These are phyloP conservation scores for Trichophaea hybrida DNA, from an alignment of 2,329 filamentous ascomycete genomes.

Conservation along the genomic window DNA sequence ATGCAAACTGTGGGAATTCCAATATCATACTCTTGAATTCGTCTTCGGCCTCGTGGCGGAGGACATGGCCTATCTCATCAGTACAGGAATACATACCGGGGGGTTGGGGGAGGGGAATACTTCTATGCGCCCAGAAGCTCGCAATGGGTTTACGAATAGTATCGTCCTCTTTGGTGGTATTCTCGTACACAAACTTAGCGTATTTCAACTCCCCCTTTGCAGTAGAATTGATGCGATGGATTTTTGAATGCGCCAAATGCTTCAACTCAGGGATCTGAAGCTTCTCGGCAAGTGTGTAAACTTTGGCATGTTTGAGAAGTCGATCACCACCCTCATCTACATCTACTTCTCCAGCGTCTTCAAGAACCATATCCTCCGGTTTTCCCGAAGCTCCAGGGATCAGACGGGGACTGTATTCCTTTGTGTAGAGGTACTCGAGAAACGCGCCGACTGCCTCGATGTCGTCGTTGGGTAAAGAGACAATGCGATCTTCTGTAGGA, in stretches of 20 bases:
- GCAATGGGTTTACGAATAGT: slow-evolving; percentile 69
- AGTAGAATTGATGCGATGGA: slow-evolving; percentile 77
- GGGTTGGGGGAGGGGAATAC: slow-evolving; percentile 17
- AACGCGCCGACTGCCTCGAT: slow-evolving; percentile 63
- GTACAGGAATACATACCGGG: too few species aligned
- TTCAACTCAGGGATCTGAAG: slow-evolving; percentile 55
- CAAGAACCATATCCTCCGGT: slow-evolving; percentile 48
- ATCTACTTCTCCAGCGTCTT: slow-evolving; percentile 43
- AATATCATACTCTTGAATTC: slow-evolving; percentile 77
- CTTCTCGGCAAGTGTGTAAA: slow-evolving; percentile 79
- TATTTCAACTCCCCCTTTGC: slow-evolving; percentile 84
- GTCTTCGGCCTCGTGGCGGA: slow-evolving; percentile 71
- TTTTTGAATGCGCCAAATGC: slow-evolving; percentile 69
- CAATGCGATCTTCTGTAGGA: slow-evolving; percentile 42
- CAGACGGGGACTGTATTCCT: slow-evolving; percentile 63
- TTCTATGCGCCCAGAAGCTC: slow-evolving; percentile 61
- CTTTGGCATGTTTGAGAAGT: slow-evolving; percentile 72
- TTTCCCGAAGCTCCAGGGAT: slow-evolving; percentile 45
- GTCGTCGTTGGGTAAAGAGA: slow-evolving; percentile 54
- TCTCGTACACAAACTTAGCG: slow-evolving; percentile 75
- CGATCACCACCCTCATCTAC: slow-evolving; percentile 68
- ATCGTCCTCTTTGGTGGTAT: slow-evolving; percentile 53
- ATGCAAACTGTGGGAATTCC: slow-evolving; percentile 82
- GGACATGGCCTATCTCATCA: slow-evolving; percentile 43
- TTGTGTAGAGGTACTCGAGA: slow-evolving; percentile 70